Evolutionary conservation across 164 flowering plant species (phyloP).

Genomic region (Annona cherimola): DNA sequence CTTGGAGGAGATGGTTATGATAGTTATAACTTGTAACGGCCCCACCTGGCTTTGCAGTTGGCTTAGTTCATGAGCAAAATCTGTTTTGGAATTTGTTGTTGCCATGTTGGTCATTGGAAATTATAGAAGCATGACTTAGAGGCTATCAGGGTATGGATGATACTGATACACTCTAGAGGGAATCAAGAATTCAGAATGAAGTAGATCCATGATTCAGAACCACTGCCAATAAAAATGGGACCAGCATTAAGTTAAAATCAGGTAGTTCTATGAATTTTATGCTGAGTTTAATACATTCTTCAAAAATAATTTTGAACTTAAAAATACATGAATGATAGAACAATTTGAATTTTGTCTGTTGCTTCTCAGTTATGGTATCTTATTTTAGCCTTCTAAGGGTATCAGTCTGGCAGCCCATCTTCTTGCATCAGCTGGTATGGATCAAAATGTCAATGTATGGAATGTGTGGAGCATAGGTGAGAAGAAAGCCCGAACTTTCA

Average conservation of each 20-base stretch:
- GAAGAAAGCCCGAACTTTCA: constrained; percentile 47
- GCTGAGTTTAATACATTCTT: too few relatives aligned
- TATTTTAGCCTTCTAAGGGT: constrained; percentile 15
- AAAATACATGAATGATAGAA: neutral
- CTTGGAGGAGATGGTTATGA: neutral
- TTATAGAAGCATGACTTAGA: too few relatives aligned
- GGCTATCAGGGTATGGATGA: too few relatives aligned
- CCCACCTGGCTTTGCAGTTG: neutral
- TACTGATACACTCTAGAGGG: too few relatives aligned
- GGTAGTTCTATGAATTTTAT: too few relatives aligned
- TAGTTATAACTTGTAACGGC: neutral
- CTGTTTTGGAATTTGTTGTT: neutral
- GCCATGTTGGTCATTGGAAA: too few relatives aligned
- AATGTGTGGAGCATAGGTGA: constrained; percentile 76
- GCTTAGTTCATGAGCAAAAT: neutral
- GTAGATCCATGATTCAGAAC: too few relatives aligned
- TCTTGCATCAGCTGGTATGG: constrained; percentile 98
- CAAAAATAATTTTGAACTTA: too few relatives aligned
- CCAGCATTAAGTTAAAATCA: too few relatives aligned
- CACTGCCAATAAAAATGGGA: too few relatives aligned
- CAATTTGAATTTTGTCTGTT: neutral
- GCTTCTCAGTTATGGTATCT: neutral
- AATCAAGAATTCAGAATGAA: too few relatives aligned
- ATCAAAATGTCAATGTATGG: constrained; percentile 69
- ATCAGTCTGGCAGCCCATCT: constrained; percentile 73